Conservation (phyloP, 768 basidiomycete genomes). For the Suillus hirtellus region DNA sequence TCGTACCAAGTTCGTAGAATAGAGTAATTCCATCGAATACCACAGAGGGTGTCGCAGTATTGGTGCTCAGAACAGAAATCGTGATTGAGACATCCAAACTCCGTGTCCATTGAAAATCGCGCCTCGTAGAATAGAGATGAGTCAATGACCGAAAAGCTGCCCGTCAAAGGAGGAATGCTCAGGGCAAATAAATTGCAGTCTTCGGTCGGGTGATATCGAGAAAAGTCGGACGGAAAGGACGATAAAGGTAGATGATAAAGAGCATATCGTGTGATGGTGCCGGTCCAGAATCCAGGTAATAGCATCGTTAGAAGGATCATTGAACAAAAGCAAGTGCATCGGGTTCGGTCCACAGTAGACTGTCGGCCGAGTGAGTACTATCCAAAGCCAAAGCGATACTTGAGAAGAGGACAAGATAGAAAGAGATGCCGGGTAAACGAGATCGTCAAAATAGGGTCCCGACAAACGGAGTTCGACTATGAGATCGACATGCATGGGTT, state of each 20-base stretch:
- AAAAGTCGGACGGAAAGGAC: neutral
- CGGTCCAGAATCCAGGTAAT: neutral
- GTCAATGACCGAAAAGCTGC: neutral
- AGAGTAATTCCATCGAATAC: neutral
- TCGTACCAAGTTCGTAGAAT: neutral
- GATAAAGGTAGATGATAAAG: neutral
- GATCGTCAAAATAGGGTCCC: neutral
- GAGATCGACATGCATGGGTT: neutral
- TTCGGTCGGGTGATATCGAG: neutral
- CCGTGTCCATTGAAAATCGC: neutral
- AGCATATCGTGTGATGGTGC: neutral
- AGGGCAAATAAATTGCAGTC: neutral
- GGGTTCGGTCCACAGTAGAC: neutral
- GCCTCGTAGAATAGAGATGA: neutral
- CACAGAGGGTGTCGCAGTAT: neutral
- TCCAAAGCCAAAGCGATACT: neutral
- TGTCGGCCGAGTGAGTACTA: neutral
- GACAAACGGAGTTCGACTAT: neutral
- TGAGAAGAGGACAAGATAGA: neutral
- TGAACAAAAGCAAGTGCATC: neutral
- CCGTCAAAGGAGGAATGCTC: neutral
- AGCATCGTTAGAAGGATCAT: neutral
- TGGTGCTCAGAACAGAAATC: neutral
- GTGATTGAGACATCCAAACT: neutral
- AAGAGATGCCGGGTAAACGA: neutral